Conservation (phyloP, 2,329 filamentous ascomycete species). For the Colletotrichum salicis region DNA sequence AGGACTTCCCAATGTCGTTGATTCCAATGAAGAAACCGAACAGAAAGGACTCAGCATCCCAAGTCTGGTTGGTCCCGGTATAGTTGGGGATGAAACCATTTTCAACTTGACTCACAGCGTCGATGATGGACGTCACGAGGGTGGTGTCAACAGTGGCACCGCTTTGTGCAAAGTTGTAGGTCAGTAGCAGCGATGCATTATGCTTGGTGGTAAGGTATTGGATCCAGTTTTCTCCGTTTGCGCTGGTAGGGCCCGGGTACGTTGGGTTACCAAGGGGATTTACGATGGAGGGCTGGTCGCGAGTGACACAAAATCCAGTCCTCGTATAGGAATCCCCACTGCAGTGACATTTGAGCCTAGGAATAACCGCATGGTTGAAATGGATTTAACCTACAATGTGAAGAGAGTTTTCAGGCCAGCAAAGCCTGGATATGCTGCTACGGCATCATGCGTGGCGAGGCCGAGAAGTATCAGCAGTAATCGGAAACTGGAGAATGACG, state of each 20-base stretch:
- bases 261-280: conserved; percentile 60
- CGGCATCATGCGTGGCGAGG: background rate
- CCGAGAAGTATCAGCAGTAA: background rate
- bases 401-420: background rate
- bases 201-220: conserved; percentile 56
- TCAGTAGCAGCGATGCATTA: background rate
- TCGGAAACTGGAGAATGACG: background rate
- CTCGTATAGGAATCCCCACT: conserved; percentile 57
- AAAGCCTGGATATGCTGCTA: background rate
- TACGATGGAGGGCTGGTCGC: conserved; percentile 39
- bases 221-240: conserved; percentile 65
- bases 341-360: conserved; percentile 51
- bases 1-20: conserved; percentile 63
- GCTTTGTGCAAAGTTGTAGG: background rate
- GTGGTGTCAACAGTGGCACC: conserved; percentile 40
- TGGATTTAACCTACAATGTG: background rate
- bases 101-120: conserved; percentile 61
- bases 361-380: accelerated
- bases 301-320: conserved; percentile 53
- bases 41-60: conserved; percentile 53
- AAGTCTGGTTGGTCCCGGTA: conserved; percentile 39
- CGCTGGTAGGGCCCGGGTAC: conserved; percentile 50
- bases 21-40: conserved; percentile 66
- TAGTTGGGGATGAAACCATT: conserved; percentile 50
- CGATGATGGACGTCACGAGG: conserved; percentile 59